A percentile compares a stretch with the other conserved stretches of the same genome.
These are phyloP conservation scores for Trametes sp. DNA, from an alignment of 1,284 basidiomycete genomes.

Conservation along the genomic window DNA sequence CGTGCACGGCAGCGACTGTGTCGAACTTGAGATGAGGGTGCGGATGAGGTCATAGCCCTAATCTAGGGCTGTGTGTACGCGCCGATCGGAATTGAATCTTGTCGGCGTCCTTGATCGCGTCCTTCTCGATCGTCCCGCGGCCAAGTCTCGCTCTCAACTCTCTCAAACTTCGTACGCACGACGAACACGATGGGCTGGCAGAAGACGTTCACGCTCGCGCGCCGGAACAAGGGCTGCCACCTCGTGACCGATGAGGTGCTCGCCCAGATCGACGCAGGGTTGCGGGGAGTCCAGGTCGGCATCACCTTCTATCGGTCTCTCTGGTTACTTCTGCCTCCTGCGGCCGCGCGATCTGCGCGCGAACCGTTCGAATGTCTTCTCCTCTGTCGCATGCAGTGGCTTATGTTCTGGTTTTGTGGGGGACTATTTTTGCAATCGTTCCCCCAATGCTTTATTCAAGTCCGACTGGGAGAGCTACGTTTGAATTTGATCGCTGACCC, in stretches of 20 bases:
- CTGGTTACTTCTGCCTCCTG: conserved; percentile 30
- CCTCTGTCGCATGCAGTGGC: neutral
- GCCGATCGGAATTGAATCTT: conserved; percentile 18
- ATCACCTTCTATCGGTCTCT: conserved; percentile 25
- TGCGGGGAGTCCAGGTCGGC: conserved; percentile 71
- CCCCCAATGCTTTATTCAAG: neutral
- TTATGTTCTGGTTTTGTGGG: neutral
- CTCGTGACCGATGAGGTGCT: conserved; percentile 87
- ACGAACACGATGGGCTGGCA: conserved; percentile 86
- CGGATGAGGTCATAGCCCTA: conserved; percentile 15
- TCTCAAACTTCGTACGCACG: neutral
- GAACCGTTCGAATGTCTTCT: neutral
- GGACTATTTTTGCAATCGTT: neutral
- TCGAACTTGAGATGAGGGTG: neutral
- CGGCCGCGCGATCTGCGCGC: neutral
- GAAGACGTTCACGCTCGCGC: conserved; percentile 78
- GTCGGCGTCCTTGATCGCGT: conserved; percentile 1
- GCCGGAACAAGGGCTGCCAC: conserved; percentile 77
- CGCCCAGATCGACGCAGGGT: conserved; percentile 74
- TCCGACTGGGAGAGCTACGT: too few species aligned
- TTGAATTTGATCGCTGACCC: conserved; percentile 11
- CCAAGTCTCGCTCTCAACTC: neutral
- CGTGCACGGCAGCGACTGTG: neutral
- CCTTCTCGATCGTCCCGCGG: conserved; percentile 6
- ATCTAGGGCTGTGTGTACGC: neutral